A percentile compares a stretch with the other conserved stretches of the same genome.
phyloP scores from a whole-genome alignment of 73 alveolate species.

The Uronychia setigera region DNA sequence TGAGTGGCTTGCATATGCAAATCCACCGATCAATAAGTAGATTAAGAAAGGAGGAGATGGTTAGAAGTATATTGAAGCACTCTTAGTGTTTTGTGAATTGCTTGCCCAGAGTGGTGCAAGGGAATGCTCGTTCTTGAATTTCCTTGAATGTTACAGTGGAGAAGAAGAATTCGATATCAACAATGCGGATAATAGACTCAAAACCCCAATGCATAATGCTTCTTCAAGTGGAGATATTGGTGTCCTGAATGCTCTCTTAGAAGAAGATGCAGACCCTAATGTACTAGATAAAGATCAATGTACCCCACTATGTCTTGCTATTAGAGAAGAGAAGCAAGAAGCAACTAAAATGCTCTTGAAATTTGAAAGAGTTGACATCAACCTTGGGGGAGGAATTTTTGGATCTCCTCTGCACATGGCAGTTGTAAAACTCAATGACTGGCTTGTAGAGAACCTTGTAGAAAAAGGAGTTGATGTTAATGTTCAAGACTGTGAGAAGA shows the following conservation, averaged over 20 bases:
- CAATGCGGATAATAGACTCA: constrained; percentile 16
- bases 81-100: constrained; percentile 34
- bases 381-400: constrained; percentile 68
- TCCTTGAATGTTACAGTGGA: constrained; percentile 53
- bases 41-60: constrained; percentile 51
- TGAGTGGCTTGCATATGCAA: constrained; percentile 74
- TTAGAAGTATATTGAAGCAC: constrained; percentile 44
- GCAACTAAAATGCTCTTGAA: constrained; percentile 56
- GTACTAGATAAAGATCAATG: constrained; percentile 16
- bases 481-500: constrained; percentile 56
- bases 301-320: constrained; percentile 65
- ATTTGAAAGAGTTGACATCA: constrained; percentile 57
- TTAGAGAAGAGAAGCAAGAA: constrained; percentile 64
- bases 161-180: constrained; percentile 35
- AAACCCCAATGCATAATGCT: constrained; percentile 72
- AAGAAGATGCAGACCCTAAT: constrained; percentile 11
- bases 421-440: constrained; percentile 45
- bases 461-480: constrained; percentile 53
- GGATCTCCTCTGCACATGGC: constrained; percentile 75
- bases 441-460: constrained; percentile 33
- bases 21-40: constrained; percentile 59
- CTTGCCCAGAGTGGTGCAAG: neutral
- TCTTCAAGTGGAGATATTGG: constrained; percentile 60
- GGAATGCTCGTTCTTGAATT: constrained; percentile 52
- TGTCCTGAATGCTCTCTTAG: constrained; percentile 49